Evolutionary conservation across 306 rosid genomes (phyloP), one percentile per base, ranked within the genome.

Genomic region (Dicorynia guianensis): DNA sequence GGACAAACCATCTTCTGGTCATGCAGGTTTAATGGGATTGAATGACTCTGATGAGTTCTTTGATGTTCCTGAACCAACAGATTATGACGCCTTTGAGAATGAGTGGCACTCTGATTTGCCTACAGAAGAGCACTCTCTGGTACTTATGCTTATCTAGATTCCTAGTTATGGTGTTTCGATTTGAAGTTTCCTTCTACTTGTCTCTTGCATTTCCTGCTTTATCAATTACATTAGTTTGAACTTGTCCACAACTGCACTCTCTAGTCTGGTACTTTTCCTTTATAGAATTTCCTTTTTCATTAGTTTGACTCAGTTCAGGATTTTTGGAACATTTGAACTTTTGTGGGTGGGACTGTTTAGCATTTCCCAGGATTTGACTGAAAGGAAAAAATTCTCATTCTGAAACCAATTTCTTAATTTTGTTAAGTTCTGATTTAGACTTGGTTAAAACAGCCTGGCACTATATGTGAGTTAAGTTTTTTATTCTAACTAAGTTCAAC

Each of bases 11-110:
- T 76, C 83, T 63, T 59, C 84, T 2, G 76, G 84, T 3, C 89
- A 78, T 42, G 83, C 75, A 53, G 84, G 87, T 82, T 88, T 93
- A 78, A 88, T 78, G 83, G 93, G 91, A 42, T 43, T 91, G 65
- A 83, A 91, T 66, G 93, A 91, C 76, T 72, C 90, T 39, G 98
- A 93, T 74, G 97, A 91, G 87, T 93, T 93, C 79, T 88, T 76
- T 49, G 90, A 88, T 76, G 89, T 85, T 80, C 82, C 84, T 49
- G 92, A 85, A 63, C 81, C 89, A 52, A 14, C 76, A 20, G 89
- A 83, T 25, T 59, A 10, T 20, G 83, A 74, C 66, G 76, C 63
- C 5, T 78, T 66, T 53, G 92, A 83, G 56, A 83, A 53, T 58
- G 89, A 83, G 50, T 85, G 87, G 87, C 60, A 83, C 34, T 35